Evolutionary conservation across 371 early-diverging fungal species (phyloP), one percentile per base, ranked within the genome.

Genomic region (Zychaea mexicana): DNA sequence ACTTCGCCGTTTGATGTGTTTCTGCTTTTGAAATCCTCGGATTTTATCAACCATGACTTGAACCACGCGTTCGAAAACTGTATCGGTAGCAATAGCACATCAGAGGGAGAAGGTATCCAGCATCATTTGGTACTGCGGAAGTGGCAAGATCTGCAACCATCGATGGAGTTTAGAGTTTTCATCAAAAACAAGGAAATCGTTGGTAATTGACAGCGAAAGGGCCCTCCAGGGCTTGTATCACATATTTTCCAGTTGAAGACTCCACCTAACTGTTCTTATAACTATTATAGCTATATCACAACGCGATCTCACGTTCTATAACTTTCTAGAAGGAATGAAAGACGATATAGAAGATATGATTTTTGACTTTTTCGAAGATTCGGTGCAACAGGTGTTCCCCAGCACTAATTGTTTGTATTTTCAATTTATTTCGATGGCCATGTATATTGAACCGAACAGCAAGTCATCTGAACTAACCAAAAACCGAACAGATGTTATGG

Each of bases 81-180:
- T 61, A 60, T 53, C 15, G 81, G 79, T 45, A n/a, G 42, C 7
- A 47, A 60, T 15, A 53, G 52, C 15, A 53, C 36, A 42, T 4
- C 42, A 49, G n/a, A 6, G n/a, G n/a, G 9, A 49, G n/a, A 15
- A 7, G 15, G 15, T 36, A 15, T 36, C 28, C 0, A 42, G 3
- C 74, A 64, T 32, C 70, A 90, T 26, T 82, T 98, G 28, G 88
- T 94, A 15, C 79, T 98, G 15, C 78, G 94, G 38, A 88, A 94
- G 68, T 96, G 95, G 96, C 87, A 87, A 63, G 90, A 91, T 60
- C 65, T 96, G 39, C 72, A 87, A 22, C 95, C 96, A 2, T 90
- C 96, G 0, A 89, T 95, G 92, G 95, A 96, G 73, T 98, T 96
- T 72, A 77, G 98, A 26, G 94, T 95, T 64, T 97, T 97, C 88